Percentiles rank a stretch among this genome's conserved stretches.
Conservation (phyloP, 169 alveolate genomes). For the Plasmodium coatneyi region DNA sequence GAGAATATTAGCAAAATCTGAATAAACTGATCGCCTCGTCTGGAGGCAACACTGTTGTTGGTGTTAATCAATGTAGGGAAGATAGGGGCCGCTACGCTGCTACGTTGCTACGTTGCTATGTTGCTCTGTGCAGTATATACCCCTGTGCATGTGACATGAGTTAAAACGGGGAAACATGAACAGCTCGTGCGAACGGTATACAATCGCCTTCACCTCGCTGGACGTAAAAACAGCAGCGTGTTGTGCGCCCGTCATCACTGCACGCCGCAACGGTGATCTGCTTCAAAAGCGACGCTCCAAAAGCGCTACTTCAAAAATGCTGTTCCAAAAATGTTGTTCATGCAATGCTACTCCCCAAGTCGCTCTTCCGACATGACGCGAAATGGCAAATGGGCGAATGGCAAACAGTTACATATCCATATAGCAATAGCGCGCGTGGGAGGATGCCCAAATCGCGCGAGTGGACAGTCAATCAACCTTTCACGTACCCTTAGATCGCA, state of each 20-base stretch:
- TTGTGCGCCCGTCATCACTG: neutral
- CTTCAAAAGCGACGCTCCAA: neutral
- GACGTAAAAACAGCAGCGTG: neutral
- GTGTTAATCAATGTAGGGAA: no score
- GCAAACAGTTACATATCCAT: neutral
- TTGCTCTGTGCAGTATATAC: no score
- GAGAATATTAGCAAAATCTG: neutral
- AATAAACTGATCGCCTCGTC: neutral
- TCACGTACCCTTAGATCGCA: neutral
- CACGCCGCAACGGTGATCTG: neutral
- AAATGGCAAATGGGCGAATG: neutral
- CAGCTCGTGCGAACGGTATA: no score
- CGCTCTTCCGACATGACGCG: neutral
- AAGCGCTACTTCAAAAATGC: no score
- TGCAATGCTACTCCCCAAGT: neutral
- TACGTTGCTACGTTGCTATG: no score
- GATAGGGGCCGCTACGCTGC: no score
- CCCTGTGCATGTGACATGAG: no score
- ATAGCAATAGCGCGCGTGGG: neutral
- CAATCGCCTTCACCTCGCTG: no score
- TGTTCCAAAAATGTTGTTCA: neutral
- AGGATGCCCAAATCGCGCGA: neutral
- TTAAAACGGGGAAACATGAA: no score
- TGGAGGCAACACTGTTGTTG: neutral
- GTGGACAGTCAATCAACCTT: neutral